phyloP scores from a whole-genome alignment of 345 rosid species.

The Cardiospermum halicacabum region DNA sequence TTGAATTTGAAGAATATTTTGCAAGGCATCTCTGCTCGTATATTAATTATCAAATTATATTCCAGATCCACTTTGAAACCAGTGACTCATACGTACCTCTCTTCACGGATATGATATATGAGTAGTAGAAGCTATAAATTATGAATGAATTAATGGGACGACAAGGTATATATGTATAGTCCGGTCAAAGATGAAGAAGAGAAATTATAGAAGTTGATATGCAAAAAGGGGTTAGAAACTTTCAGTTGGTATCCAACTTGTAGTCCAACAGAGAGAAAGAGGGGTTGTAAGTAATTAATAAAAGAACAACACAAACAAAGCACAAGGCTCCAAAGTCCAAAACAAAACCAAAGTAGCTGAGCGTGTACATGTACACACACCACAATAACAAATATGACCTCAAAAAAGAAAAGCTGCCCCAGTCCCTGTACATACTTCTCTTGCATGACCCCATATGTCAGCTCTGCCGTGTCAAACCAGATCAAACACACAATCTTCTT shows the following conservation, averaged over 20 bases:
- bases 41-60: no score
- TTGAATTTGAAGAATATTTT: conserved; percentile 3
- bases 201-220: conserved; percentile 22
- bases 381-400: conserved; percentile 38
- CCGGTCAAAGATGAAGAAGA: conserved; percentile 17
- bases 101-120: no score
- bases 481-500: conserved; percentile 20
- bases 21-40: conserved; percentile 1
- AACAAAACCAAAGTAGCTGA: conserved; percentile 75
- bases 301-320: conserved; percentile 20
- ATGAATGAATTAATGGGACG: no score
- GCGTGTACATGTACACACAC: conserved; percentile 44
- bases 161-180: no score
- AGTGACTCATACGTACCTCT: background rate
- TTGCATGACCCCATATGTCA: conserved; percentile 44
- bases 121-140: no score
- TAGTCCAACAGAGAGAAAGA: conserved; percentile 25
- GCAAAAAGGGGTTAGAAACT: conserved; percentile 43
- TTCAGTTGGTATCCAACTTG: conserved; percentile 70
- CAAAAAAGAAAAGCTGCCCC: conserved; percentile 69
- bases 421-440: conserved; percentile 45
- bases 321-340: conserved; percentile 25
- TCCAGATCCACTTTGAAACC: background rate
- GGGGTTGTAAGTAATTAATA: conserved; percentile 10
- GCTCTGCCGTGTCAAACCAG: conserved; percentile 40